Base-by-base conservation (phyloP, 192 early-diverging fungal species). In the Powellomyces hirtus region DNA sequence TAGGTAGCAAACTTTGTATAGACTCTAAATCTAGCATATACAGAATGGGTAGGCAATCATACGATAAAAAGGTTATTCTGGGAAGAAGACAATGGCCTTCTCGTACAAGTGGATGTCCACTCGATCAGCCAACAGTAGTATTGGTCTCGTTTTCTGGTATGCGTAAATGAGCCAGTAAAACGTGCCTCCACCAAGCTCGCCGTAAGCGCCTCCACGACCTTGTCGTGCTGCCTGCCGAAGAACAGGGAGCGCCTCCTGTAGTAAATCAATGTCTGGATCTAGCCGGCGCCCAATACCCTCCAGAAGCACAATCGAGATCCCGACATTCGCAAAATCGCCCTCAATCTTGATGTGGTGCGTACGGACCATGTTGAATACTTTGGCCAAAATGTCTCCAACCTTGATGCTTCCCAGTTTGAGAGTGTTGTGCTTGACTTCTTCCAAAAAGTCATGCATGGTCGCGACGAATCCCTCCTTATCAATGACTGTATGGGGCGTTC, bases 281-380 rank as follows among this genome's bases (percentile, higher is more conserved):
- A 98, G 73, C 45, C 89, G 86, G 26, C 93, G 73, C 4, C 97
- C 97, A 74, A 98, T 92, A 0, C 97, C 97, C 74, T 98, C 97
- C 1, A 98, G 73, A 59, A 98, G 82, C 79, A 97, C 84, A 61
- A 96, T 92, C 7, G 91, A 88, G 37, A 98, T 87, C 8, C 94
- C 87, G 18, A 97, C 89, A 77, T 96, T 97, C 7, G 92, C 89
- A 79, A 97, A 98, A 66, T 96, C 95, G 0, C 94, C 93, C 70
- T 96, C 97, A 56, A 98, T 80, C 56, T 90, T 88, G 0, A 98
- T 94, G 64, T 93, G 93, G 74, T 98, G 93, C 4, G 79, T 77
- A n/a, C 95, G 83, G 2, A 97, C 95, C 84, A 92, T 92, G 31
- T 77, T 63, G 83, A 95, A 90, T 2, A 95, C 94, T 4, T 82